A percentile compares a stretch with the other conserved stretches of the same genome.
Evolutionary conservation across 352 stramenopile species (phyloP).

Genomic region (Aphanomyces astaci): DNA sequence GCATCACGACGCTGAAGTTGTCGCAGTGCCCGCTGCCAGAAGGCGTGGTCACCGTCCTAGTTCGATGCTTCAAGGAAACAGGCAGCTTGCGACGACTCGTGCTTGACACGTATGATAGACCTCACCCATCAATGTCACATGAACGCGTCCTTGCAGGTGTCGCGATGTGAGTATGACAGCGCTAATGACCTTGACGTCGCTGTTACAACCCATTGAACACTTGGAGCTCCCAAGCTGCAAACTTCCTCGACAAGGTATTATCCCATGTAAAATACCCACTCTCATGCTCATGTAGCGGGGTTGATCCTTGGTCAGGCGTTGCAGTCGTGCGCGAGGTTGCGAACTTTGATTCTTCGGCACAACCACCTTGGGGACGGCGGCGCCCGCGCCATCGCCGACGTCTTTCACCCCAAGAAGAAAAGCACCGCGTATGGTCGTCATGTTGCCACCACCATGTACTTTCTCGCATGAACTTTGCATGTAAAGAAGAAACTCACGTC

Average conservation of each 20-base stretch:
- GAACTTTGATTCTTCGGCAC: slow-evolving; percentile 8
- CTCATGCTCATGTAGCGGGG: neutral
- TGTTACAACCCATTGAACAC: neutral
- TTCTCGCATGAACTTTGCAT: neutral
- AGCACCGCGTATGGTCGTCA: neutral
- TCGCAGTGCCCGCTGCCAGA: slow-evolving; percentile 1
- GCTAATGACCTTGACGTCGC: slow-evolving; percentile 11
- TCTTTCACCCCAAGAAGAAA: slow-evolving; percentile 2
- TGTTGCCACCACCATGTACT: neutral
- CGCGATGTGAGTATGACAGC: slow-evolving; percentile 22
- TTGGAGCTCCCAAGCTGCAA: slow-evolving; percentile 13
- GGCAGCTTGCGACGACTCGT: neutral
- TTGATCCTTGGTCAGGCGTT: slow-evolving; percentile 18
- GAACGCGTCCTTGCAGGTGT: neutral
- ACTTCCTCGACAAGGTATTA: slow-evolving; percentile 14
- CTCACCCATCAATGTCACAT: neutral
- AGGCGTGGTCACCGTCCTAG: slow-evolving; percentile 6
- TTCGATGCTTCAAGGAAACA: slow-evolving; percentile 19
- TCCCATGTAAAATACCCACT: neutral
- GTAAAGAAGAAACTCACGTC: neutral
- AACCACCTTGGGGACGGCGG: slow-evolving; percentile 21
- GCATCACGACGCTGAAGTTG: neutral
- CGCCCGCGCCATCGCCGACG: slow-evolving; percentile 16
- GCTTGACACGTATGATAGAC: neutral
- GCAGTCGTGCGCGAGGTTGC: neutral